These are phyloP conservation scores for Monosporascus sp. DNA, from an alignment of 2,329 filamentous ascomycete species.

Conservation along the genomic window DNA sequence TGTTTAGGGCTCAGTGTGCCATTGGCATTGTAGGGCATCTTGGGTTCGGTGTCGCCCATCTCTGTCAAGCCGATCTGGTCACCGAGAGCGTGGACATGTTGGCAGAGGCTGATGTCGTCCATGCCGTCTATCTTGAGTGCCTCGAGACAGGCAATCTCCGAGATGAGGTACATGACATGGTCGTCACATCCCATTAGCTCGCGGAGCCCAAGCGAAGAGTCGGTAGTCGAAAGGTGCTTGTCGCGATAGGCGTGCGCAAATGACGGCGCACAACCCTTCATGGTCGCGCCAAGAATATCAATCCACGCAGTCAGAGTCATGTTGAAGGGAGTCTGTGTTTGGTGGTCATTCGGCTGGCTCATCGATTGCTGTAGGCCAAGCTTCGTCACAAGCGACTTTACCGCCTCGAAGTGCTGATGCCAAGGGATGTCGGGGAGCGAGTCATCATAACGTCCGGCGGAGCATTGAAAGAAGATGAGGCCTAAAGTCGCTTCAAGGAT, in stretches of 20 bases:
- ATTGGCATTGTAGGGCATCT: conserved; percentile 58
- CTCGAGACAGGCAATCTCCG: conserved; percentile 93
- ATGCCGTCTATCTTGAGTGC: conserved; percentile 77
- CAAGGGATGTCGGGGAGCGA: conserved; percentile 86
- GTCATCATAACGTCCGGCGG: conserved; percentile 81
- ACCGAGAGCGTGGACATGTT: conserved; percentile 82
- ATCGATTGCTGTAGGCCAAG: conserved; percentile 71
- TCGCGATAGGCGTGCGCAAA: conserved; percentile 95
- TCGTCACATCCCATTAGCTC: conserved; percentile 98
- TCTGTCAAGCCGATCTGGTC: conserved; percentile 82
- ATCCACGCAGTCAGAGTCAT: conserved; percentile 95
- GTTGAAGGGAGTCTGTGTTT: conserved; percentile 74
- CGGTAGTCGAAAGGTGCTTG: conserved; percentile 70
- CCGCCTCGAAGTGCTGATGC: conserved; percentile 95
- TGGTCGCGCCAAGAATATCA: conserved; percentile 91
- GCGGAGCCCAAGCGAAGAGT: conserved; percentile 65
- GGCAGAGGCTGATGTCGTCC: conserved; percentile 80
- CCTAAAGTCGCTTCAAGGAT: conserved; percentile 89
- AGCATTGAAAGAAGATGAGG: conserved; percentile 95
- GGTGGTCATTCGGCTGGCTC: conserved; percentile 52
- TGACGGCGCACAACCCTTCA: conserved; percentile 76
- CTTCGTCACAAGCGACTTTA: conserved; percentile 76
- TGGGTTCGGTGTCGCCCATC: conserved; percentile 51
- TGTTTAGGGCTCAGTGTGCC: conserved; percentile 77
- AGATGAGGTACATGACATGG: conserved; percentile 95